These are phyloP conservation scores for Fusarium concolor DNA, from an alignment of 2,329 filamentous ascomycete genomes.

Conservation along the genomic window DNA sequence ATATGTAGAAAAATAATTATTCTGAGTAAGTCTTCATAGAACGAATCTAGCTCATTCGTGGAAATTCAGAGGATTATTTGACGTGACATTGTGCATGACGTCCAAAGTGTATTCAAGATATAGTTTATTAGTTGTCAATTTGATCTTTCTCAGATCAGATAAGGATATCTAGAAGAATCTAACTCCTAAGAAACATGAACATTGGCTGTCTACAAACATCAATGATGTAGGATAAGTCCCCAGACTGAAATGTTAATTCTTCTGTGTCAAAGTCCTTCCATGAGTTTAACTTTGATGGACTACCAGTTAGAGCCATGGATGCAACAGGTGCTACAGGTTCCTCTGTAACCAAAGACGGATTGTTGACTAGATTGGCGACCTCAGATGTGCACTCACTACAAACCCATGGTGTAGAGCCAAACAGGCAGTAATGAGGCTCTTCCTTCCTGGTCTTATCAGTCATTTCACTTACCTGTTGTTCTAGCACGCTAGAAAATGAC, in stretches of 20 bases:
- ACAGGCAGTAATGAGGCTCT: background rate
- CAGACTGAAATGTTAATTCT: background rate
- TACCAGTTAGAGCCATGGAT: background rate
- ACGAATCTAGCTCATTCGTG: too few relatives aligned
- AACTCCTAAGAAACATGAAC: slow-evolving; percentile 29
- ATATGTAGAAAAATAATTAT: too few relatives aligned
- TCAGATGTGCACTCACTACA: slow-evolving; percentile 11
- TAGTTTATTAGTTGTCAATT: too few relatives aligned
- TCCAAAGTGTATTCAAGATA: too few relatives aligned
- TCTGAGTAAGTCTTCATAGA: too few relatives aligned
- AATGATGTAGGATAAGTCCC: slow-evolving; percentile 8
- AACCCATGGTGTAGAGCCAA: slow-evolving; percentile 21
- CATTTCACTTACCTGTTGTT: background rate
- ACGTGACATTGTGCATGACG: too few relatives aligned
- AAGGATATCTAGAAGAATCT: too few relatives aligned
- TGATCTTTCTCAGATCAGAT: too few relatives aligned
- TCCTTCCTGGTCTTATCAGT: background rate
- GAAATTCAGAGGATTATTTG: too few relatives aligned
- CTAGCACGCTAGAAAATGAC: background rate
- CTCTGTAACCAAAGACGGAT: background rate
- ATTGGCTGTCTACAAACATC: slow-evolving; percentile 27
- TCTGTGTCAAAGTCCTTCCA: background rate
- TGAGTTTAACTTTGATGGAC: background rate
- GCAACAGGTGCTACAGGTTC: slow-evolving; percentile 9
- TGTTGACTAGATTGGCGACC: background rate